Conservation (phyloP, 805 yeast genomes). For the Metschnikowia gruessii region DNA sequence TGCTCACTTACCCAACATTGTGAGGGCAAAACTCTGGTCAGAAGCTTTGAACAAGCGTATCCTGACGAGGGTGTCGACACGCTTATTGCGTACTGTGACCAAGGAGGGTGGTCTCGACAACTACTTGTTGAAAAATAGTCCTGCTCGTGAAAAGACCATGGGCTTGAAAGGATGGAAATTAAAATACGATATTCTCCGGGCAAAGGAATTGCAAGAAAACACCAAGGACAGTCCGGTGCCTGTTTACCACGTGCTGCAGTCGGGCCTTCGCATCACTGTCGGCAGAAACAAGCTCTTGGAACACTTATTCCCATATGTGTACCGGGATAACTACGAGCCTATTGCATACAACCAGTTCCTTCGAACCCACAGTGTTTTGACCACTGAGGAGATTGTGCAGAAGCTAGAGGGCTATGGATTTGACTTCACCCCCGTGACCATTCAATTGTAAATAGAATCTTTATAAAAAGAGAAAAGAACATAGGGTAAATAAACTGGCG, state of each 20-base stretch:
- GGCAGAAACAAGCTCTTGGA: conserved; percentile 65
- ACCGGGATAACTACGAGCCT: conserved; percentile 41
- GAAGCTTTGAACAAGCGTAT: conserved; percentile 62
- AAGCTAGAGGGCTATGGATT: conserved; percentile 45
- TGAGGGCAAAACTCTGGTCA: conserved; percentile 76
- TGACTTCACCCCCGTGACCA: conserved; percentile 35
- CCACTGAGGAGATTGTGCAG: conserved; percentile 48
- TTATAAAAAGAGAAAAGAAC: neutral
- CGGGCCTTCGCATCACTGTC: conserved; percentile 48
- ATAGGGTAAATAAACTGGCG: neutral
- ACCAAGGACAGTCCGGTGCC: conserved; percentile 31
- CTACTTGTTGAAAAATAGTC: conserved; percentile 79
- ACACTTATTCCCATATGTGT: conserved; percentile 51
- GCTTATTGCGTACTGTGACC: conserved; percentile 80
- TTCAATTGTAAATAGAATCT: conserved; percentile 9
- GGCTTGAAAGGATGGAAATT: conserved; percentile 93
- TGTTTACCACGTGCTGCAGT: conserved; percentile 47
- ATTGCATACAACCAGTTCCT: conserved; percentile 49
- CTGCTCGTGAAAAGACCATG: conserved; percentile 87
- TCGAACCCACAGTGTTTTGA: conserved; percentile 40
- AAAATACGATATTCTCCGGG: conserved; percentile 66
- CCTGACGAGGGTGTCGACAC: conserved; percentile 64
- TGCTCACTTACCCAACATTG: conserved; percentile 78
- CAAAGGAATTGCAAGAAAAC: conserved; percentile 39
- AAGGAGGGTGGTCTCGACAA: conserved; percentile 95